A percentile compares a stretch with the other conserved stretches of the same genome.
phyloP scores from a whole-genome alignment of 805 yeast species.

The Ogataea chonburiensis region DNA sequence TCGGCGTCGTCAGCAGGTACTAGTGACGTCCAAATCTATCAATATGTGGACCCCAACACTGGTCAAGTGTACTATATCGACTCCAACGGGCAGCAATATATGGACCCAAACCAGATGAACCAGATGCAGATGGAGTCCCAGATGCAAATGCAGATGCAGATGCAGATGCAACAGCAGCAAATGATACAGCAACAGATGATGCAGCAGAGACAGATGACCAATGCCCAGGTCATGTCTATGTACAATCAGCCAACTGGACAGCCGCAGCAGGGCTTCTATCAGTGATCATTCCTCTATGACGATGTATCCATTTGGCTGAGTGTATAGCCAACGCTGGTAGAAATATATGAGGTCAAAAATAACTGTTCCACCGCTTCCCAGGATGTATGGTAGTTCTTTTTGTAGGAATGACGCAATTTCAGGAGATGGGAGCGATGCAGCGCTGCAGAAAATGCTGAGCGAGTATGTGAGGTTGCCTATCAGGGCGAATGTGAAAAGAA shows the following conservation, averaged over 20 bases:
- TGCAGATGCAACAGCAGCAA: slow-evolving; percentile 24
- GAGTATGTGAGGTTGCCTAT: slow-evolving; percentile 78
- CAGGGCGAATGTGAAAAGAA: slow-evolving; percentile 75
- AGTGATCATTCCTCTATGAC: slow-evolving; percentile 13
- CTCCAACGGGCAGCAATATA: slow-evolving; percentile 62
- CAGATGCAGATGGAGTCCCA: slow-evolving; percentile 27
- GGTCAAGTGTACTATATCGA: slow-evolving; percentile 69
- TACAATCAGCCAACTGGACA: slow-evolving; percentile 36
- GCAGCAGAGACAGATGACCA: slow-evolving; percentile 22
- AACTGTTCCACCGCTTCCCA: slow-evolving; percentile 86
- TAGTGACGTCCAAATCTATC: slow-evolving; percentile 48
- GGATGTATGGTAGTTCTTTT: slow-evolving; percentile 75
- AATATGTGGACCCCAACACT: slow-evolving; percentile 69
- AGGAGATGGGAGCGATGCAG: slow-evolving; percentile 44
- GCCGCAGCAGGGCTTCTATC: slow-evolving; percentile 17
- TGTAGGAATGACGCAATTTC: slow-evolving; percentile 48
- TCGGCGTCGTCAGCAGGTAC: not conserved
- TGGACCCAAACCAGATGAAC: slow-evolving; percentile 46
- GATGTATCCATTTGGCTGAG: slow-evolving; percentile 19
- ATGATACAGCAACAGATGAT: slow-evolving; percentile 26
- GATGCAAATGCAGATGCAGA: slow-evolving; percentile 28
- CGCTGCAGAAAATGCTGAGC: slow-evolving; percentile 65
- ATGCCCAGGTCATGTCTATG: slow-evolving; percentile 39
- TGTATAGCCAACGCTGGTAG: slow-evolving; percentile 51
- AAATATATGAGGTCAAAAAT: slow-evolving; percentile 71